Percentiles rank a stretch among this genome's conserved stretches.
phyloP scores from a whole-genome alignment of 208 protist genomes.

The Crithidia fasciculata region DNA sequence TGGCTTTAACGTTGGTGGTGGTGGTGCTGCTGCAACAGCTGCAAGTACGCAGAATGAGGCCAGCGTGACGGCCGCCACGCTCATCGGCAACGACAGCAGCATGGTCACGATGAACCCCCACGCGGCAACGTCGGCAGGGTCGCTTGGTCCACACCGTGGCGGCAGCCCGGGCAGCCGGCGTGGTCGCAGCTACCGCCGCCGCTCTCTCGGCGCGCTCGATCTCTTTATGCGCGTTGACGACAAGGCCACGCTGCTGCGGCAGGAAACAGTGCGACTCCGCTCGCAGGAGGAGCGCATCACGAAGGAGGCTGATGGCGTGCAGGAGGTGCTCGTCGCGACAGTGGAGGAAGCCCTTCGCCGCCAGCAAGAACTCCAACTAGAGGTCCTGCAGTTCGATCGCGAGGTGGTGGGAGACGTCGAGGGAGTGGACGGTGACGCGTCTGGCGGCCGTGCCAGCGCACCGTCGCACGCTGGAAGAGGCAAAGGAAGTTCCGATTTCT shows the following conservation, averaged over 20 bases:
- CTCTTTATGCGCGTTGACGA: constrained; percentile 75
- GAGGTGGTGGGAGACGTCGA: constrained; percentile 50
- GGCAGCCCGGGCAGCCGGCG: constrained; percentile 29
- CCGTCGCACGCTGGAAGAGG: not conserved
- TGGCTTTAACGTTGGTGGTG: too few species aligned
- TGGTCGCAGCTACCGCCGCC: constrained; percentile 61
- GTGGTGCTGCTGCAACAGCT: too few species aligned
- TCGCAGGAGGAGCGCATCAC: constrained; percentile 51
- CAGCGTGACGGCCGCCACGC: not conserved
- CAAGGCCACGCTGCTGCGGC: constrained; percentile 65
- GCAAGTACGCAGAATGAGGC: not conserved
- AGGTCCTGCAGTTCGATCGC: constrained; percentile 74
- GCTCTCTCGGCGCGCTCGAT: constrained; percentile 39
- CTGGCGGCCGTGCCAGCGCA: not conserved
- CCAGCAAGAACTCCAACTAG: constrained; percentile 77
- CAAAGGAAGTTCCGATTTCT: constrained; percentile 15
- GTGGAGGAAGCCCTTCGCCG: constrained; percentile 79
- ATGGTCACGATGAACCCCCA: not conserved
- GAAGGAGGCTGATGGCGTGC: constrained; percentile 58
- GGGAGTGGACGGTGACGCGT: constrained; percentile 4
- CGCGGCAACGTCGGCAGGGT: not conserved
- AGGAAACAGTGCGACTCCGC: constrained; percentile 59
- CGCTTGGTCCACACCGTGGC: not conserved
- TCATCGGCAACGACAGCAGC: not conserved
- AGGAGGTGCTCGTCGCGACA: constrained; percentile 67